Base-by-base conservation (phyloP, 129 eudicot species). In the Scalesia atractyloides region DNA sequence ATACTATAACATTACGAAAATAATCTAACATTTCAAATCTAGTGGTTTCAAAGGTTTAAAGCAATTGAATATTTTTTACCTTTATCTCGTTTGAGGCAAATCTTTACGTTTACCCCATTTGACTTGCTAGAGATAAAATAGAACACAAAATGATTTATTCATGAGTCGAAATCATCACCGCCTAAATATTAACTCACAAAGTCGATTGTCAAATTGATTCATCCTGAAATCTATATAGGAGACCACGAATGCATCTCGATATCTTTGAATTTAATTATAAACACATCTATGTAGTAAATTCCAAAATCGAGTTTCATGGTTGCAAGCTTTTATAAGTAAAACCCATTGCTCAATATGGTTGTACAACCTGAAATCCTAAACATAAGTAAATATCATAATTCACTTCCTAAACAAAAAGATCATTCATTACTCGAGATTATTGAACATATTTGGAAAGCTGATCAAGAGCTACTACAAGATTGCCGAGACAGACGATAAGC, bases 401-500 rank as follows among this genome's bases (percentile, higher is more conserved):
- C 37, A 73, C 60, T 46, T 59, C 37, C 70, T 19, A 50, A 12
- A 26, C n/a, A 34, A 22, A 22, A 54, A 70, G 7, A 48, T 18
- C 49, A 72, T 20, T 47, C 49, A 72, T 22, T 48, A 72, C 46
- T n/a, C 50, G 16, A 61, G 49, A 69, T 69, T 39, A 77, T 51
- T 43, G 70, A 73, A 60, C 74, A 18, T 58, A 73, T 24, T 76
- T 46, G 11, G 87, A 81, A 18, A 86, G 85, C 73, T 81, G 88
- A 66, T 70, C 76, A 24, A 90, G 87, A 22, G 89, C 80, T 17
- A 70, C 67, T 39, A 81, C 82, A 57, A 90, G 78, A 49, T 87
- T 82, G 33, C 81, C 64, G 53, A 86, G 88, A 66, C 81, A 85
- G 63, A 57, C 79, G 6, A 83, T 81, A 52, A 90, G 86, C 75